Percentiles rank a stretch among this genome's conserved stretches.
phyloP scores from a whole-genome alignment of 2,329 filamentous ascomycete genomes.

The Alternaria infectoria region DNA sequence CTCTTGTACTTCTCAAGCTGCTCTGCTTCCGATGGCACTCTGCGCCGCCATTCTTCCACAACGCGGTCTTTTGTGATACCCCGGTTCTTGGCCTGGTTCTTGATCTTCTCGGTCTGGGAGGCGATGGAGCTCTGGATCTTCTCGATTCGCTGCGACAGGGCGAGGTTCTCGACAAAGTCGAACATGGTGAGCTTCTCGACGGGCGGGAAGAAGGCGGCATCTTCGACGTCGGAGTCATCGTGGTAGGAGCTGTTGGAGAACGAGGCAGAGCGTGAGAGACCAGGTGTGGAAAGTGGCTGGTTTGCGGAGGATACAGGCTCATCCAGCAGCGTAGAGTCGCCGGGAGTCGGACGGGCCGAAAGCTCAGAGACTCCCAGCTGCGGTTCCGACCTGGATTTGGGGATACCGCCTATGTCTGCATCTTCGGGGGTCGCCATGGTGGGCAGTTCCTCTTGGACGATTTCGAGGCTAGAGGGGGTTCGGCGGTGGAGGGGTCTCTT shows the following conservation, averaged over 20 bases:
- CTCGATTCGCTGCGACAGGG: slow-evolving; percentile 87
- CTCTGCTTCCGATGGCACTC: slow-evolving; percentile 86
- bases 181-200: slow-evolving; percentile 90
- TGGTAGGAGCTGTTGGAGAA: slow-evolving; percentile 88
- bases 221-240: slow-evolving; percentile 81
- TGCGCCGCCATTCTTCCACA: slow-evolving; percentile 88
- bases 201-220: slow-evolving; percentile 68
- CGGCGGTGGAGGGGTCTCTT: slow-evolving; percentile 38
- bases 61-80: slow-evolving; percentile 86
- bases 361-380: slow-evolving; percentile 36
- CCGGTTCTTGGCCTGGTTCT: slow-evolving; percentile 78
- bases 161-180: slow-evolving; percentile 91
- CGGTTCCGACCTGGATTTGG: slow-evolving; percentile 40
- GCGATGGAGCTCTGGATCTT: slow-evolving; percentile 84
- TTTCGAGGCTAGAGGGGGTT: slow-evolving; percentile 35
- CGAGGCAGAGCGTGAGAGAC: slow-evolving; percentile 76
- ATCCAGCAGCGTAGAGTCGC: slow-evolving; percentile 39
- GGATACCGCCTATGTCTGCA: slow-evolving; percentile 8
- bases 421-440: slow-evolving; percentile 36
- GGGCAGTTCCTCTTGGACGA: slow-evolving; percentile 38
- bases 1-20: slow-evolving; percentile 89
- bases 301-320: slow-evolving; percentile 56
- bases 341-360: slow-evolving; percentile 30
- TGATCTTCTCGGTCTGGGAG: slow-evolving; percentile 83
- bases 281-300: slow-evolving; percentile 56